A percentile compares a stretch with the other conserved stretches of the same genome.
Evolutionary conservation across 345 rosid species (phyloP).

Genomic region (Euphorbia pulcherrima): DNA sequence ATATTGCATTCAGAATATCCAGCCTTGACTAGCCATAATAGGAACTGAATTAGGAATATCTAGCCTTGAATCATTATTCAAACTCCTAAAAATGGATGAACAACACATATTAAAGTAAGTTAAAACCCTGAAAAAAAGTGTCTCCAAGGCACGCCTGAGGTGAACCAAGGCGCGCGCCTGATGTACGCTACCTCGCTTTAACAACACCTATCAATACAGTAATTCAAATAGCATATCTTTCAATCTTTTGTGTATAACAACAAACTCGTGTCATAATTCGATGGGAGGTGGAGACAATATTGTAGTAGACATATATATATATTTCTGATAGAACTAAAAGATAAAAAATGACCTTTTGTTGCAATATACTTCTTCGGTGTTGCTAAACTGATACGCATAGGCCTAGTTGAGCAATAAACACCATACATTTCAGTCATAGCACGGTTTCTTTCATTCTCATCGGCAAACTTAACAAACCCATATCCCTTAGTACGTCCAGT

Average conservation of each 20-base stretch:
- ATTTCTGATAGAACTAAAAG: conserved; percentile 10
- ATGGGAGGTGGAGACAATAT: background rate
- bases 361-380: conserved; percentile 71
- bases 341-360: conserved; percentile 43
- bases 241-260: background rate
- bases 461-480: conserved; percentile 88
- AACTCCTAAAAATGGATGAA: too few species aligned
- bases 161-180: too few species aligned
- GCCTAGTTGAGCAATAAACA: conserved; percentile 62
- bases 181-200: too few species aligned
- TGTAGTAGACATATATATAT: background rate
- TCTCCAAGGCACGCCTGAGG: too few species aligned
- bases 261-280: background rate
- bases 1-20: too few species aligned
- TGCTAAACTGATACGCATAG: conserved; percentile 90
- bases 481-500: conserved; percentile 99
- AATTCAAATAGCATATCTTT: background rate
- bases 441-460: conserved; percentile 84
- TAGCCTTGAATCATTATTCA: too few species aligned
- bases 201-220: too few species aligned
- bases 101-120: too few species aligned
- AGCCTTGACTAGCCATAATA: too few species aligned
- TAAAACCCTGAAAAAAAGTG: too few species aligned
- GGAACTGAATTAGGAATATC: too few species aligned
- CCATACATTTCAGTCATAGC: conserved; percentile 98